Evolutionary conservation across 2,329 filamentous ascomycete species (phyloP), one percentile per base, ranked within the genome.

Genomic region (Talaromyces piceae): DNA sequence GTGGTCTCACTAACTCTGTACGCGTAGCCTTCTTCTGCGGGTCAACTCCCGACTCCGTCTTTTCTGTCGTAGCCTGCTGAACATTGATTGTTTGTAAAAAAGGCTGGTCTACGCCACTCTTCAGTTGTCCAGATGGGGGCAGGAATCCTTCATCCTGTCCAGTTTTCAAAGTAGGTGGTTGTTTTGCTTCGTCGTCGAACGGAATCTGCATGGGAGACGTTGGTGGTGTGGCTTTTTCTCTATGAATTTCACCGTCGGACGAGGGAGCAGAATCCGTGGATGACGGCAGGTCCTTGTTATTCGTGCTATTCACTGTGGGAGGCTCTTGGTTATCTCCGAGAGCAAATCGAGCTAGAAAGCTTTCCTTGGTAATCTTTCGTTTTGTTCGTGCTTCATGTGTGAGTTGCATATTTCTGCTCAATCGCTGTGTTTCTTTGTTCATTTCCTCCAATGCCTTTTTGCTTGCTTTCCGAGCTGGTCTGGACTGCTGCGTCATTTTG

Each of bases 381-480:
- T 87, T 91, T 1, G 89, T 95, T 71, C 85, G 88, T 22, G 88
- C 87, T 64, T 95, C 84, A 67, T 97, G 91, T 1, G 87, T 82
- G 45, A 98, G 78, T 67, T 97, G 91, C 81, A 95, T 87, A 63
- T 87, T 94, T 58, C 93, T 81, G 58, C 82, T 85, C 72, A 98
- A 81, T 26, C 93, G 83, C 72, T 98, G 93, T 1, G 91, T 96
- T 69, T 98, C 93, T 52, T 89, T 82, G 60, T 87, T 86, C 86
- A 98, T 96, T 59, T 97, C 91, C 64, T 96, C 88, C 39, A 96
- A 67, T 0, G 93, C 93, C 70, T 90, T 96, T 73, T 91, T 97
- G 73, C 91, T 91, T 0, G 93, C 91, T 65, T 93, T 95, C 11
- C 93, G 81, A 2, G 67, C 57, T 4, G 89, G 84, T 3, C 85